Evolutionary conservation across 2,329 filamentous ascomycete species (phyloP).

Genomic region (Botryotinia calthae): DNA sequence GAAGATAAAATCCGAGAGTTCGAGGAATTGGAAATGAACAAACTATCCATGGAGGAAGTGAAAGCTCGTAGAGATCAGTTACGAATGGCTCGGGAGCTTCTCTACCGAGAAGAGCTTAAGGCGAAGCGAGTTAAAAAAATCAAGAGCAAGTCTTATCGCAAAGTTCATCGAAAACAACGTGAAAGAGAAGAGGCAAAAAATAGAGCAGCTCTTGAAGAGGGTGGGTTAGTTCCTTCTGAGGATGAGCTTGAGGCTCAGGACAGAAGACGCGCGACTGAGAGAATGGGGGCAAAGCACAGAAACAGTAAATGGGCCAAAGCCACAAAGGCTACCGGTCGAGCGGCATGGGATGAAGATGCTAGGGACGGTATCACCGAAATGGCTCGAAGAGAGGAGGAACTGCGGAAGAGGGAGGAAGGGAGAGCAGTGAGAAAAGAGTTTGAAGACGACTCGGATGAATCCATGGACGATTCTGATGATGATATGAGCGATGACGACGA

Average conservation of each 20-base stretch:
- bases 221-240: slow-evolving; percentile 59
- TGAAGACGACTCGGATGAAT: slow-evolving; percentile 49
- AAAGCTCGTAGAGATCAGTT: slow-evolving; percentile 71
- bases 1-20: slow-evolving; percentile 66
- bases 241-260: slow-evolving; percentile 64
- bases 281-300: slow-evolving; percentile 68
- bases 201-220: slow-evolving; percentile 55
- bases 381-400: slow-evolving; percentile 64
- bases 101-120: slow-evolving; percentile 84
- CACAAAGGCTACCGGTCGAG: slow-evolving; percentile 61
- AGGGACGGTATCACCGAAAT: slow-evolving; percentile 62
- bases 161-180: slow-evolving; percentile 80
- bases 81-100: slow-evolving; percentile 75
- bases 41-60: slow-evolving; percentile 69
- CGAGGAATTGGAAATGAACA: slow-evolving; percentile 68
- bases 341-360: slow-evolving; percentile 69
- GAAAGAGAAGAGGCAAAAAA: slow-evolving; percentile 58
- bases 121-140: slow-evolving; percentile 97
- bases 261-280: slow-evolving; percentile 61
- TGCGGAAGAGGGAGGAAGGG: slow-evolving; percentile 63
- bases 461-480: slow-evolving; percentile 56
- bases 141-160: slow-evolving; percentile 93
- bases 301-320: slow-evolving; percentile 73
- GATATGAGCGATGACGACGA: slow-evolving; percentile 51
- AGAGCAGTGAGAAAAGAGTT: slow-evolving; percentile 50